Evolutionary conservation across 371 early-diverging fungal species (phyloP).

Genomic region (Mortierella sp.): DNA sequence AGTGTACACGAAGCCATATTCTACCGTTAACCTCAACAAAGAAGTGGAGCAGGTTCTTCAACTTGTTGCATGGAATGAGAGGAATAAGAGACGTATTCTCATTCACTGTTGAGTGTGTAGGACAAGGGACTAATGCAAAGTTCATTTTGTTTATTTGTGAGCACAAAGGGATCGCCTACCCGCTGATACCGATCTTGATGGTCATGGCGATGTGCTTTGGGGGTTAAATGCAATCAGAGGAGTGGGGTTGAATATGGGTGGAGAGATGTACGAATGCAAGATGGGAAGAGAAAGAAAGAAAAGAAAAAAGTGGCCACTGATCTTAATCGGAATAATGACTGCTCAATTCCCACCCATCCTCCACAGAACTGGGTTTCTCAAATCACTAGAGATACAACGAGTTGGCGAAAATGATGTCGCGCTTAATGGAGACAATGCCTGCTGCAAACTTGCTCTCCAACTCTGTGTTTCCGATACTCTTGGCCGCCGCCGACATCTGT

Average conservation of each 20-base stretch:
- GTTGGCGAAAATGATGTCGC: constrained; percentile 99
- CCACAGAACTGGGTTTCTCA: no score
- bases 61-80: no score
- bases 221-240: neutral
- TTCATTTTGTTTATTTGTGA: neutral
- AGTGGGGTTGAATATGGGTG: neutral
- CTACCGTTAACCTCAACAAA: no score
- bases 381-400: constrained; percentile 95
- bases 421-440: constrained; percentile 92
- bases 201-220: constrained; percentile 52
- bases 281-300: constrained; percentile 2
- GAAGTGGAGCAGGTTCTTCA: no score
- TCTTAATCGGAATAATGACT: no score
- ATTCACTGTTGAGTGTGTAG: no score
- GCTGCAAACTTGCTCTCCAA: constrained; percentile 97
- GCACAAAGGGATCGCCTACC: constrained; percentile 61
- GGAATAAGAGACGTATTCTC: no score
- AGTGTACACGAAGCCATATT: constrained; percentile 86
- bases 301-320: neutral
- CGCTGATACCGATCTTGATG: constrained; percentile 93
- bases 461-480: constrained; percentile 97
- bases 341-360: no score
- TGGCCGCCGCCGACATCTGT: constrained; percentile 96
- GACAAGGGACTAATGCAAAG: no score
- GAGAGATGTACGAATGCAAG: constrained; percentile 4